Conservation (phyloP, 371 early-diverging fungal genomes). For the Rhizopus sp. region DNA sequence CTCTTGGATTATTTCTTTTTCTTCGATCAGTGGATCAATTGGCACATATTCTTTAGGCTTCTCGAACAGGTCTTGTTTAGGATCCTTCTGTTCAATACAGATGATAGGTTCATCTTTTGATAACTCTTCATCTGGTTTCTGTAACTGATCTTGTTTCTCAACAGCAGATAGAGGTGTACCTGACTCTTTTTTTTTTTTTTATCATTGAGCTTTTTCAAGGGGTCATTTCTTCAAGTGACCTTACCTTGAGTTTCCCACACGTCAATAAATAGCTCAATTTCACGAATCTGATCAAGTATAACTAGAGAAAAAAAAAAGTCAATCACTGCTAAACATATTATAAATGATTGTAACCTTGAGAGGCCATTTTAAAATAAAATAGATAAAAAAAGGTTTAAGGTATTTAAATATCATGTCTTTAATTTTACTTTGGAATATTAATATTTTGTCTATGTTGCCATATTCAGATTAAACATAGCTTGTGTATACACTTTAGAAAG, state of each 20-base stretch:
- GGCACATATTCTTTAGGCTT: not conserved
- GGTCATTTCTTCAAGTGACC: conserved; percentile 2
- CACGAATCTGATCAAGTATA: conserved; percentile 33
- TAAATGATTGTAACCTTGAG: conserved; percentile 1
- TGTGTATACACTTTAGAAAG: not conserved
- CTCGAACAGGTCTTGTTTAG: not conserved
- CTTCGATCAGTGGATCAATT: no score
- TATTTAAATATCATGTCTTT: conserved; percentile 3
- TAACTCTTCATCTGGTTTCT: conserved; percentile 1
- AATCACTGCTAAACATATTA: not conserved
- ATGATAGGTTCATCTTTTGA: not conserved
- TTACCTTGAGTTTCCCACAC: conserved; percentile 27
- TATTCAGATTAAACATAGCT: conserved; percentile 1
- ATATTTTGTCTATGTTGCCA: conserved; percentile 4
- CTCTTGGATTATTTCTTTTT: no score
- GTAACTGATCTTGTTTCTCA: not conserved
- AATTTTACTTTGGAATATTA: not conserved
- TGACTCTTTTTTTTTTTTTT: conserved; percentile 6
- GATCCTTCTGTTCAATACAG: not conserved
- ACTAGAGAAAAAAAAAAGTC: conserved; percentile 12
- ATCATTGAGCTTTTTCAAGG: not conserved
- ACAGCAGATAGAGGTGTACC: not conserved
- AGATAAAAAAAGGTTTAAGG: not conserved
- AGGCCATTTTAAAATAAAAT: not conserved
- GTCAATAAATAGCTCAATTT: conserved; percentile 38